Evolutionary conservation across 306 rosid species (phyloP).

Genomic region (Alnus rubra): DNA sequence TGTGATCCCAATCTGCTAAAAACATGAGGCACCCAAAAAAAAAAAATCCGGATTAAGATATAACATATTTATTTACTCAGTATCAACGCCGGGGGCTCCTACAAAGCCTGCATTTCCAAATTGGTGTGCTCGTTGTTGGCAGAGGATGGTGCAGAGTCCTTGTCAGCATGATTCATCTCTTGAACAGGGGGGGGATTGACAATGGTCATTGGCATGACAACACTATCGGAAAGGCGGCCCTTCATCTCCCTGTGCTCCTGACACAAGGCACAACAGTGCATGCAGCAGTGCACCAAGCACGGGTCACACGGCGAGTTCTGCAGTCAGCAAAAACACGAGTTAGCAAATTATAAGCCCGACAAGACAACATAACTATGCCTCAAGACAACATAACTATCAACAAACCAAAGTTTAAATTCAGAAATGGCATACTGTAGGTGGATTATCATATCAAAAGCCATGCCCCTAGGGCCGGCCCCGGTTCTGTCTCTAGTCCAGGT

Average conservation of each 20-base stretch:
- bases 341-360: neutral
- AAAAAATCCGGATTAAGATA: conserved; percentile 12
- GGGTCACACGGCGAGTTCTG: conserved; percentile 90
- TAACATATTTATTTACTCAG: neutral
- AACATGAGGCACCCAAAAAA: neutral
- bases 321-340: conserved; percentile 24
- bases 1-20: conserved; percentile 14
- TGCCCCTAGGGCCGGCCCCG: too few species aligned
- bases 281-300: conserved; percentile 91
- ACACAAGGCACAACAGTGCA: conserved; percentile 96
- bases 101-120: conserved; percentile 86
- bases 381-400: neutral
- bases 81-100: conserved; percentile 10
- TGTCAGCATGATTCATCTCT: conserved; percentile 68
- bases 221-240: conserved; percentile 66
- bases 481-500: too few species aligned
- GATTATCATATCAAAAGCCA: too few species aligned
- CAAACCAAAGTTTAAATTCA: neutral
- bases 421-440: neutral
- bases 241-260: conserved; percentile 98
- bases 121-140: conserved; percentile 53
- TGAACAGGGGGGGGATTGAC: conserved; percentile 85
- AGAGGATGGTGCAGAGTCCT: conserved; percentile 50
- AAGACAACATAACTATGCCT: neutral
- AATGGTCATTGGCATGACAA: conserved; percentile 68